phyloP scores from a whole-genome alignment of 371 early-diverging fungal genomes.

The Cokeromyces recurvatus region DNA sequence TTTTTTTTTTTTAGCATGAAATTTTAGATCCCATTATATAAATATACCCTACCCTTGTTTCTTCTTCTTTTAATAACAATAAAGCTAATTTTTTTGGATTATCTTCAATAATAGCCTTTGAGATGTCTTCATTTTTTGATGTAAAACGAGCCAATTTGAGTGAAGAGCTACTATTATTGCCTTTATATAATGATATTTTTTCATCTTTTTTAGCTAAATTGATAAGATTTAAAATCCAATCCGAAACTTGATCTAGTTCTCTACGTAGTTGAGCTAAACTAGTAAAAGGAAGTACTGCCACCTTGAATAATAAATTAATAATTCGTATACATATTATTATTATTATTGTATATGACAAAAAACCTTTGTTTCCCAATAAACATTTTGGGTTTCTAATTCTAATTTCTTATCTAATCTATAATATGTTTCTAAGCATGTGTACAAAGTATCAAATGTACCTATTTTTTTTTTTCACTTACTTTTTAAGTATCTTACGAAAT shows the following conservation, averaged over 20 bases:
- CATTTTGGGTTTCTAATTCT: conserved; percentile 35
- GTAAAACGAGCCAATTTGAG: conserved; percentile 16
- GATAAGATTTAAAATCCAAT: conserved; percentile 17
- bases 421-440: too few species aligned
- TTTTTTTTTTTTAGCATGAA: too few species aligned
- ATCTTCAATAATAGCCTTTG: conserved; percentile 15
- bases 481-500: conserved; percentile 69
- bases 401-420: conserved; percentile 64
- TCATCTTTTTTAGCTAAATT: background rate
- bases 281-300: conserved; percentile 34
- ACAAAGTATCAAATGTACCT: too few species aligned
- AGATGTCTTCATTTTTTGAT: conserved; percentile 19
- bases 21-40: background rate
- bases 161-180: conserved; percentile 1
- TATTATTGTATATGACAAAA: too few species aligned
- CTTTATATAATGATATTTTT: background rate
- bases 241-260: conserved; percentile 24
- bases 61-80: conserved; percentile 11
- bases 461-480: too few species aligned
- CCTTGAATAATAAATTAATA: conserved; percentile 8
- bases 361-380: conserved; percentile 57
- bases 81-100: conserved; percentile 5
- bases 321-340: background rate
- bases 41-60: conserved; percentile 14
- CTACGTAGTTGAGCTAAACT: conserved; percentile 21